Evolutionary conservation across 2,329 filamentous ascomycete genomes (phyloP).

Genomic region (Ascochyta pisi): DNA sequence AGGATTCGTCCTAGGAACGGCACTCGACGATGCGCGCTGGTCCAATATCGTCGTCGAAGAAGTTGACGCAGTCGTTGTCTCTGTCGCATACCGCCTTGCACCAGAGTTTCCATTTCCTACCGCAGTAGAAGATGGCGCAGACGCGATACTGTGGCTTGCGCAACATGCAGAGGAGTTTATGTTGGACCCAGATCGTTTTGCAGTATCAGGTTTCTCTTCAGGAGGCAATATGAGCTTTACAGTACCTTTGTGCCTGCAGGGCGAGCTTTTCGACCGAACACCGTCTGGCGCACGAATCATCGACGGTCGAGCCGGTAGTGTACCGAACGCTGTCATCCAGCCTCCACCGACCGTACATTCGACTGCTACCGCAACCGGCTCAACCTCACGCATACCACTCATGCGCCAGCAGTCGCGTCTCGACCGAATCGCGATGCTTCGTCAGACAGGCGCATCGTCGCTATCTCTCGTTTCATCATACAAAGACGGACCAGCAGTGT

Average conservation of each 20-base stretch:
- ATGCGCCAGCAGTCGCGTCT: conserved; percentile 40
- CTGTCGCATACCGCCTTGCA: conserved; percentile 67
- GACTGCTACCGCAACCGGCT: conserved; percentile 40
- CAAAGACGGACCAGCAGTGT: conserved; percentile 45
- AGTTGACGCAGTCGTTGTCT: conserved; percentile 64
- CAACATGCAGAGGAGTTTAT: conserved; percentile 62
- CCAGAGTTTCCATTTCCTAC: conserved; percentile 69
- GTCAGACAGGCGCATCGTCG: conserved; percentile 42
- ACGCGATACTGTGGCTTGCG: conserved; percentile 65
- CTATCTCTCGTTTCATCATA: conserved; percentile 47
- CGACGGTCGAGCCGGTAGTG: conserved; percentile 36
- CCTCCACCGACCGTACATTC: conserved; percentile 21
- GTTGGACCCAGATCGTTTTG: conserved; percentile 64
- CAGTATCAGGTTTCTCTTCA: conserved; percentile 67
- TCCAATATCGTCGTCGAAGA: conserved; percentile 62
- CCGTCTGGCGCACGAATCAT: conserved; percentile 37
- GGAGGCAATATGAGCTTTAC: conserved; percentile 69
- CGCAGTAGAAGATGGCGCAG: conserved; percentile 69
- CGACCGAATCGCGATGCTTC: conserved; percentile 45
- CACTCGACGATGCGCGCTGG: conserved; percentile 68
- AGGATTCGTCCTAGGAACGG: conserved; percentile 66
- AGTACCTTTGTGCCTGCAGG: conserved; percentile 64
- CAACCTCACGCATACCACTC: conserved; percentile 44
- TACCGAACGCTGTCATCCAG: conserved; percentile 32
- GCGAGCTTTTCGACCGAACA: conserved; percentile 50